Evolutionary conservation across 2,329 filamentous ascomycete species (phyloP), one percentile per base, ranked within the genome.

Genomic region (Penicillium sp.): DNA sequence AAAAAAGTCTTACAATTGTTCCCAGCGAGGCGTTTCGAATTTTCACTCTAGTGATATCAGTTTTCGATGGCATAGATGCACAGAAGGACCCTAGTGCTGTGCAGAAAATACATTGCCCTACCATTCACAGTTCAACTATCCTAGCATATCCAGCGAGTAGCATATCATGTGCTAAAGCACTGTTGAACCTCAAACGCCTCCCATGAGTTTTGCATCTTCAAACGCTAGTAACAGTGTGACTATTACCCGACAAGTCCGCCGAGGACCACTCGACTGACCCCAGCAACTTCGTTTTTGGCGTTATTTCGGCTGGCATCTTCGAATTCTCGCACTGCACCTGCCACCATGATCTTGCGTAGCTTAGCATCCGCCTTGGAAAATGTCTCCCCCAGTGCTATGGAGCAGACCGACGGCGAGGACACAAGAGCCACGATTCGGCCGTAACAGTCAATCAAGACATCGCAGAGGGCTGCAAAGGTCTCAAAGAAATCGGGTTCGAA

Each of bases 401-500:
- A 79, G 59, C 87, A 93, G 34, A 86, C 78, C 17, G 84, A 79
- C 1, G 90, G 84, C 2, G 81, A 80, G n/a, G 82, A 77, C 15
- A 97, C 73, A 43, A 98, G 73, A 29, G 74, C 75, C 56, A 94
- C 72, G 18, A 98, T 79, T 39, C 83, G 80, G 23, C 82, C 81
- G 68, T 98, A 98, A 58, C 83, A 87, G 64, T 97, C 93, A 56
- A 96, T 94, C 46, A 98, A 72, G 3, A 94, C 87, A 61, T 98
- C 93, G 70, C 93, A 97, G 5, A 98, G 75, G 9, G 93, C 96
- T 10, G 89, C 85, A 69, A 97, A 97, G 0, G 90, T 96, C 70
- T 94, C 89, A 65, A 91, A 93, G 59, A 95, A 98, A 67, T 98
- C 93, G 0, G 93, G 93, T 50, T 97, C 90, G 60, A 98, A 98